Evolutionary conservation across 441 rosid genomes (phyloP).

Genomic region (Viola pubescens): DNA sequence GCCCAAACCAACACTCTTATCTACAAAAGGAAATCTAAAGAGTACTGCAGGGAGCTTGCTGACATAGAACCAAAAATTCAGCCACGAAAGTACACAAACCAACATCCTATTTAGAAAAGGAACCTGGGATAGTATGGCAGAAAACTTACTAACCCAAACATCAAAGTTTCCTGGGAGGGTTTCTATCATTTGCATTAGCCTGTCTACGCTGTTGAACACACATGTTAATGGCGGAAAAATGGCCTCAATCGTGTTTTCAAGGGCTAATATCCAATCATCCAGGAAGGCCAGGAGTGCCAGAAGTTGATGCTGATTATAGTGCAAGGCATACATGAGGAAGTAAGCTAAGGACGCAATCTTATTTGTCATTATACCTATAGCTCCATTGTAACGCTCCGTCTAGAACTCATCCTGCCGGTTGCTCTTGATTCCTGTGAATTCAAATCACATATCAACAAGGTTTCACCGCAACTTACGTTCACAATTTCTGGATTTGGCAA

Average conservation of each 20-base stretch:
- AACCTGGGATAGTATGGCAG: background rate
- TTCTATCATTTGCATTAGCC: constrained; percentile 29
- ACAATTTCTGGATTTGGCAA: too few species aligned
- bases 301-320: constrained; percentile 11
- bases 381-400: too few species aligned
- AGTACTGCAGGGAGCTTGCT: constrained; percentile 25
- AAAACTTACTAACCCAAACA: background rate
- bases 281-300: constrained; percentile 28
- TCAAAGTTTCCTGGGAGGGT: constrained; percentile 11
- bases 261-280: constrained; percentile 38
- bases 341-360: too few species aligned
- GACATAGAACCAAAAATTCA: background rate
- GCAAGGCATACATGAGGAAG: too few species aligned
- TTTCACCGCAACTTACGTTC: too few species aligned
- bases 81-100: background rate
- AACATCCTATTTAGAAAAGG: background rate
- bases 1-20: constrained; percentile 25
- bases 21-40: constrained; percentile 28
- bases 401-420: too few species aligned
- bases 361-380: too few species aligned
- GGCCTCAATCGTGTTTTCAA: constrained; percentile 30
- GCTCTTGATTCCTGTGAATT: too few species aligned
- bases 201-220: constrained; percentile 36
- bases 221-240: constrained; percentile 42
- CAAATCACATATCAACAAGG: too few species aligned